phyloP scores from a whole-genome alignment of 495 filamentous ascomycete genomes.

The Annulohypoxylon maeteangense region DNA sequence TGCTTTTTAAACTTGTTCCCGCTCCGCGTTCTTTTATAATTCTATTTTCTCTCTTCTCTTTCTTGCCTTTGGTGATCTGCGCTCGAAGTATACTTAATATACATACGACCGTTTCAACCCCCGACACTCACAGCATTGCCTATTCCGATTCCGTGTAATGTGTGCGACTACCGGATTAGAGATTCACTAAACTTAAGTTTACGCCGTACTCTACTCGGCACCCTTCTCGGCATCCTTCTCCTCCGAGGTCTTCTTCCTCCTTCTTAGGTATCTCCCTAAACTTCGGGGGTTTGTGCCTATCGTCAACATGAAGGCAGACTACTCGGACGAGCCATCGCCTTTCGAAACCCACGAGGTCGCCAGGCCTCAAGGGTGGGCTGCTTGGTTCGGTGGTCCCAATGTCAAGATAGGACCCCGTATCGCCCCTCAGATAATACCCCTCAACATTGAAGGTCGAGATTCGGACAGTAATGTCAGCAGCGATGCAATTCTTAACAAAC shows the following conservation, averaged over 20 bases:
- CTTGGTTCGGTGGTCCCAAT: conserved; percentile 52
- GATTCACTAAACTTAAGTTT: conserved; percentile 12
- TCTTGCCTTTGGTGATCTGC: background rate
- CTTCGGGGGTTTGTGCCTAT: background rate
- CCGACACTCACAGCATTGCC: background rate
- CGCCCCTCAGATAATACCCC: conserved; percentile 52
- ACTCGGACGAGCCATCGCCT: conserved; percentile 27
- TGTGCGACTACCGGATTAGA: conserved; percentile 10
- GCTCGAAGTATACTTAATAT: conserved; percentile 7
- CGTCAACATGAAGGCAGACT: conserved; percentile 41
- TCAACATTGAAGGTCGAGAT: conserved; percentile 46
- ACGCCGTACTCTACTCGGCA: conserved; percentile 8
- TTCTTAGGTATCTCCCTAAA: background rate
- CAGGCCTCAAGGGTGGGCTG: conserved; percentile 41
- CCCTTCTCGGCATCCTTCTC: background rate
- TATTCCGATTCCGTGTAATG: conserved; percentile 14
- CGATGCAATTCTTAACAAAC: conserved; percentile 68
- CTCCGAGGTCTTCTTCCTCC: background rate
- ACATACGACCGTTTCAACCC: background rate
- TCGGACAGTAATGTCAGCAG: conserved; percentile 56
- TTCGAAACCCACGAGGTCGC: conserved; percentile 22
- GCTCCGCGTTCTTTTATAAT: conserved; percentile 3
- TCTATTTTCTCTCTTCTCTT: conserved; percentile 1
- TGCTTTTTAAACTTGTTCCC: conserved; percentile 8
- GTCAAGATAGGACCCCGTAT: conserved; percentile 57